Evolutionary conservation across 2,329 filamentous ascomycete species (phyloP), one percentile per base, ranked within the genome.

Genomic region (Cytospora leucostoma): DNA sequence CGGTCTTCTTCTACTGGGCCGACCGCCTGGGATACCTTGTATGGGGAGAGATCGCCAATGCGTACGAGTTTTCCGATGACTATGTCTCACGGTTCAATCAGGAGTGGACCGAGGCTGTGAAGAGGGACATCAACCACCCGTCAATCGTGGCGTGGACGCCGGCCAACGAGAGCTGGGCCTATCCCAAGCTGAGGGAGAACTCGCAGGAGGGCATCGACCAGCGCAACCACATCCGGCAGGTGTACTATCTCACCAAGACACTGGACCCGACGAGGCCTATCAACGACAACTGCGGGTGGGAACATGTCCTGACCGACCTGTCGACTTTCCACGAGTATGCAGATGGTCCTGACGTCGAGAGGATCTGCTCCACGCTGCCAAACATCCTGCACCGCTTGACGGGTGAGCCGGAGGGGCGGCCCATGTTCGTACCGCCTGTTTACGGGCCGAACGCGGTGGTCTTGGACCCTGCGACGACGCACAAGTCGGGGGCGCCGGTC

Each of bases 221-320:
- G 73, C 79, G 87, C 15, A 83, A 88, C 69, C 88, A 90, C 68
- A 80, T 90, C 55, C 82, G 86, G 21, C 79, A 82, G 17, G 77
- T 90, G 2, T 89, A 89, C 71, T 85, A 86, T 68, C 71, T 83
- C 63, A 90, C 88, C 11, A 90, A 77, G 69, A 79, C 80, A 0
- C 78, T 90, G 2, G 88, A 90, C 67, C 79, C 84, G 1, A 88
- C 83, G 0, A 76, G 88, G 7, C 86, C 86, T 17, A 80, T 90
- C 70, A 90, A 90, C 69, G 87, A 90, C 72, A 90, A 90, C 73
- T 90, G 87, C 67, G 88, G 88, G 38, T 90, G 88, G 88, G 86
- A 90, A 70, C 87, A 89, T 66, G 86, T 89, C 7, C 68, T 78
- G 12, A 87, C 84, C 0, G 87, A 90, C 67, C 75, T 90, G 2